Percentiles rank a stretch among this genome's conserved stretches.
These are phyloP conservation scores for Chaetomium cochliodes DNA, from an alignment of 495 filamentous ascomycete species.

Conservation along the genomic window DNA sequence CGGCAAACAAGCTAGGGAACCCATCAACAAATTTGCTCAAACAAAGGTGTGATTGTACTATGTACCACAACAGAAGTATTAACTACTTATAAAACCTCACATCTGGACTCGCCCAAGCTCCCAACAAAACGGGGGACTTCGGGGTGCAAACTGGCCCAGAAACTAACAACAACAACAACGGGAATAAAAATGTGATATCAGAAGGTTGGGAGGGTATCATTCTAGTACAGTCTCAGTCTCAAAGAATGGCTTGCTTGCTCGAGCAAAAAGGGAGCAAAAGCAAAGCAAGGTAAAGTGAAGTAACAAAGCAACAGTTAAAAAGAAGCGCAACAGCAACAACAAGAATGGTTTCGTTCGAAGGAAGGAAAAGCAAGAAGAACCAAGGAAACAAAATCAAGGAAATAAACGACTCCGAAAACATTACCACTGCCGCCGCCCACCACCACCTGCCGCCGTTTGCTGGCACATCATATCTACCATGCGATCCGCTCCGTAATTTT, in stretches of 20 bases:
- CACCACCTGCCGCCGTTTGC: background rate
- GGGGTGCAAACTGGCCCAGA: background rate
- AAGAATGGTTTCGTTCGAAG: background rate
- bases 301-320: background rate
- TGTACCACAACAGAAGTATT: background rate
- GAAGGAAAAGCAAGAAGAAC: background rate
- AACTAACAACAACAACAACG: background rate
- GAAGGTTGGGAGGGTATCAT: slow-evolving; percentile 5
- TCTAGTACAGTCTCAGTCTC: slow-evolving; percentile 1
- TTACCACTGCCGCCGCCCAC: background rate
- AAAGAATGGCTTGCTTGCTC: background rate
- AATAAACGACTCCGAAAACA: background rate
- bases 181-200: background rate
- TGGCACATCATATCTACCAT: background rate
- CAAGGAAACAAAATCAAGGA: background rate
- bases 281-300: slow-evolving; percentile 5
- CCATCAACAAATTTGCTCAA: background rate
- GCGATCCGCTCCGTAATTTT: background rate
- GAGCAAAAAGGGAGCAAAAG: background rate
- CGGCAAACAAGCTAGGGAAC: background rate
- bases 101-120: background rate
- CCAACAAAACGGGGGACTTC: background rate
- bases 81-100: background rate
- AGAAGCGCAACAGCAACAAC: slow-evolving; percentile 2
- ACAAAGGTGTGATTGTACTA: background rate